Percentiles rank a stretch among this genome's conserved stretches.
These are phyloP conservation scores for Heritiera littoralis DNA, from an alignment of 345 rosid species.

Conservation along the genomic window DNA sequence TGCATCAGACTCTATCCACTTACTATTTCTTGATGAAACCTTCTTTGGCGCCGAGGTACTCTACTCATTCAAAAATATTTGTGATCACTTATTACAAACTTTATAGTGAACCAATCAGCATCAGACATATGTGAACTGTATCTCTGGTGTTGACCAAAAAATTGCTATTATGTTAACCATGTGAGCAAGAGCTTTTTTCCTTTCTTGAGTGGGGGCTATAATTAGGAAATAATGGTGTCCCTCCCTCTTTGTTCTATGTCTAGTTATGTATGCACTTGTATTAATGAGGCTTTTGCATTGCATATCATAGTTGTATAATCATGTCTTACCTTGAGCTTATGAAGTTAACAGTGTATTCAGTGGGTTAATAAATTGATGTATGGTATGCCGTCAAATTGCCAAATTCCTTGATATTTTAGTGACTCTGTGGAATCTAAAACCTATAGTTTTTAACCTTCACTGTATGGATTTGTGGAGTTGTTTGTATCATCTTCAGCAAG, in stretches of 20 bases:
- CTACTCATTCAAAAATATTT: constrained; percentile 6
- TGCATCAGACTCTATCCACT: constrained; percentile 91
- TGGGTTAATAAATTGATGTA: no score
- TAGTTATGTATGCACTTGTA: neutral
- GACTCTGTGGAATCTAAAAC: neutral
- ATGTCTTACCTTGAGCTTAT: neutral
- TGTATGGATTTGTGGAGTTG: neutral
- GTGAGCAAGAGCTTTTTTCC: neutral
- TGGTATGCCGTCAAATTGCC: neutral
- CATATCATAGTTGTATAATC: neutral
- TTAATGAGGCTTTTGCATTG: neutral
- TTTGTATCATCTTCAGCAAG: neutral
- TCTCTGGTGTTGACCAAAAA: neutral
- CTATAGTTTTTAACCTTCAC: neutral
- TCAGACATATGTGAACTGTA: neutral
- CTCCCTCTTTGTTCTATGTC: neutral
- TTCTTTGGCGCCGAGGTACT: constrained; percentile 94
- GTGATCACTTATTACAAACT: neutral
- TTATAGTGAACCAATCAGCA: neutral
- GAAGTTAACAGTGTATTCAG: neutral
- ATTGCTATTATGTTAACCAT: neutral
- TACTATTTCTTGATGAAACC: constrained; percentile 95
- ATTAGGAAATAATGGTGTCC: neutral
- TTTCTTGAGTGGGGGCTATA: neutral
- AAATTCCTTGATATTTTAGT: neutral